Evolutionary conservation across 108 stramenopile species (phyloP), one percentile per base, ranked within the genome.

Genomic region (Skeletonema tropicum): DNA sequence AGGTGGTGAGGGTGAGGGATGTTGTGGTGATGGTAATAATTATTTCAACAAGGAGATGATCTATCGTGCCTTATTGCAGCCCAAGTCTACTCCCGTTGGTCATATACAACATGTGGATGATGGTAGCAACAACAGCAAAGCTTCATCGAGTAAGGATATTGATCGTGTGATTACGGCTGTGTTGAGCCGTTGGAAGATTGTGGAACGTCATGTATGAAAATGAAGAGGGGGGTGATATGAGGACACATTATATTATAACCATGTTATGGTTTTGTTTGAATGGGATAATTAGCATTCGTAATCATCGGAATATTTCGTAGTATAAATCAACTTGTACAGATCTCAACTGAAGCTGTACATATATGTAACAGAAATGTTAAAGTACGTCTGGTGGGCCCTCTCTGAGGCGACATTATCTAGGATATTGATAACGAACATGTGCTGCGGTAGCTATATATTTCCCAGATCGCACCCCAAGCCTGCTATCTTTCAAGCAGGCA

Each of bases 81-180:
- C 72, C 17, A 25, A 31, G 41, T 15, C 41, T 39, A 65, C 38
- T 29, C 26, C 26, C 2, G 26, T 29, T 29, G 26, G 26, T 2
- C 26, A 29, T 29, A 29, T 29, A 35, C 33, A 35, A 35, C 33
- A 30, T 61, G 21, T 23, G 26, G 11, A 60, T 12, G 14, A 60
- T 12, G 29, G n/a, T n/a, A 15, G 41, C 12, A 19, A 12, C 36
- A 26, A 62, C 3, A 35, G 17, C 7, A 23, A 23, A 23, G 23
- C 31, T n/a, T 31, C 29, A 57, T 67, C 66, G 3, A 26, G 12
- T n/a, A 59, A 57, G 55, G 73, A 69, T 66, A 61, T 65, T 52
- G 60, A 75, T 71, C 74, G 80, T 33, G 80, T 81, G 21, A 71
- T 81, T 38, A 64, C 75, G 12, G 80, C 75, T 0, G 80, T 76